Evolutionary conservation across 805 yeast species (phyloP), one percentile per base, ranked within the genome.

Genomic region (Zygosaccharomyces pseudorouxii): DNA sequence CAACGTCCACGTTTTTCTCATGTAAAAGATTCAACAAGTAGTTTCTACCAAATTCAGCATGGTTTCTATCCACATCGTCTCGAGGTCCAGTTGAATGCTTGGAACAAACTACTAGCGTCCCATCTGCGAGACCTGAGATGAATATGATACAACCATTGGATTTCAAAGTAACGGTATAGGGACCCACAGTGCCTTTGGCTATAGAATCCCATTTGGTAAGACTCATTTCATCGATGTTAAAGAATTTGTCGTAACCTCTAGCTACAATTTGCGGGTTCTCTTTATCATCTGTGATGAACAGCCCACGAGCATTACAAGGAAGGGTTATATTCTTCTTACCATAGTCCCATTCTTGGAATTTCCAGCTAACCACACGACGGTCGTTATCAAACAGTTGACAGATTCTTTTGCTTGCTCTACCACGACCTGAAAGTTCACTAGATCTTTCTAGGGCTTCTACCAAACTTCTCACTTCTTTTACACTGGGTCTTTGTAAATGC

Each of bases 111-210:
- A 92, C 74, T 12, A 93, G 67, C 0, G 85, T 77, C 0, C 95
- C 96, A 57, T 84, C 83, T 18, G 71, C 75, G 14, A 88, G 67
- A 0, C 92, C 97, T 1, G 95, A 75, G 11, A 93, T 75, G 51
- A 93, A 80, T 1, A 87, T 81, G 46, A 93, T 89, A 60, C 97
- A 93, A 0, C 99, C 99, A 62, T 93, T 93, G 49, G 95, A 95
- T 63, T 93, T 93, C 31, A 84, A 72, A 0, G 97, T 82, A 2
- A 89, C 78, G 16, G 77, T 78, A 64, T 84, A 93, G 0, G 97
- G 97, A 0, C 96, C 97, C 4, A 36, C 28, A 0, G 93, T 83
- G 28, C 71, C 57, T 0, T 55, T 42, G n/a, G 59, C 56, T 4
- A 89, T 61, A 55, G 63, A 59, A 0, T 66, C 68, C 72, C 80